Base-by-base conservation (phyloP, 2,329 filamentous ascomycete genomes). In the Colletotrichum plurivorum region DNA sequence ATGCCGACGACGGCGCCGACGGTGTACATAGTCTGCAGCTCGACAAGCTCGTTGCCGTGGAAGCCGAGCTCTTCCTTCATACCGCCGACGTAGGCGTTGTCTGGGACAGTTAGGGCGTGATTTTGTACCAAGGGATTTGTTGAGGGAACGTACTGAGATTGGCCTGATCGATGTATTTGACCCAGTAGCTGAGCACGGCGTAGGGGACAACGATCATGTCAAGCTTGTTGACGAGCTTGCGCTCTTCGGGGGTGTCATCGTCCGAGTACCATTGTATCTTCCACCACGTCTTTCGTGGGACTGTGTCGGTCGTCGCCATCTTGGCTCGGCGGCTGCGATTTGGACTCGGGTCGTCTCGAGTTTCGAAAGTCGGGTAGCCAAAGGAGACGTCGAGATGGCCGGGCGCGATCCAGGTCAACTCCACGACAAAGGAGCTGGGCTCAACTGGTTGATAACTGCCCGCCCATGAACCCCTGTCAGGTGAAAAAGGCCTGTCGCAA, bases 191-290 rank as follows among this genome's bases (percentile, higher is more conserved):
- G 3, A 75, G 63, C 20, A 70, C 73, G 18, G 84, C 83, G 43
- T 75, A 72, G 31, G 71, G 73, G 18, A 81, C 71, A 31, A 84
- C 75, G 5, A 80, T 77, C 10, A 78, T 78, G 51, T 84, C 83
- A 2, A 84, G 73, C 72, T 83, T 84, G 71, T 82, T 77, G 8
- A 84, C 72, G 36, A 84, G 81, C 7, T 71, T 75, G 5, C 78
- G 76, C 68, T 84, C 82, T 51, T 81, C 78, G 0, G 79, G 77
- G 0, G 78, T 86, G 68, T 89, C 87, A 13, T 84, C 77, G 39
- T 82, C 77, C 3, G 84, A 77, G 73, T 83, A 88, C 85, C 85
- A 88, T 63, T 84, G 79, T 49, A 81, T 74, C 48, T 81, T 74
- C 63, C 78, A 81, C 80, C 80, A 81, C 68, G 78, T 78, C 66